phyloP scores from a whole-genome alignment of 2,329 filamentous ascomycete genomes.

The Cladosporium sp. region DNA sequence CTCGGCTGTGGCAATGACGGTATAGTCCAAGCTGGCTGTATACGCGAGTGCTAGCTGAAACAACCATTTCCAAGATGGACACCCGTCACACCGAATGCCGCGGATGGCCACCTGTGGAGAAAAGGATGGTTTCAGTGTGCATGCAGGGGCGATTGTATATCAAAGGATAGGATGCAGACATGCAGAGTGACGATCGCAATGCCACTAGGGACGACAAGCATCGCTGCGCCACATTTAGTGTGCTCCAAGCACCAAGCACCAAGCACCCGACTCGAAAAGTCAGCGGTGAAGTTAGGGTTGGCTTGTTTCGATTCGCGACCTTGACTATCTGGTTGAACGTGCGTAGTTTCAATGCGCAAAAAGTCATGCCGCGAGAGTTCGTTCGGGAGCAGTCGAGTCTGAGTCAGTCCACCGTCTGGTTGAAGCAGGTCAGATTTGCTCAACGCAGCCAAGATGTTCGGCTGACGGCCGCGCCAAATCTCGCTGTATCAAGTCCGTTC shows the following conservation, averaged over 20 bases:
- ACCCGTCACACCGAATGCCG: background rate
- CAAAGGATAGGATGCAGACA: background rate
- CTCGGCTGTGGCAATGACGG: background rate
- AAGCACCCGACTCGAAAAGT: no score
- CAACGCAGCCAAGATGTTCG: background rate
- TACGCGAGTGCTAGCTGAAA: slow-evolving; percentile 7
- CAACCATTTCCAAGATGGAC: background rate
- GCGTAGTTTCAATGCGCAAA: background rate
- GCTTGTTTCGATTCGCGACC: background rate
- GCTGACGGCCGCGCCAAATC: no score
- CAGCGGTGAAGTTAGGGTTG: slow-evolving; percentile 5
- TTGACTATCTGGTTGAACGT: background rate
- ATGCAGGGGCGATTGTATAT: background rate
- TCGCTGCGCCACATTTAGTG: slow-evolving; percentile 9
- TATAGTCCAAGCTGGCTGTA: background rate
- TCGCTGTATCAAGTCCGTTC: no score
- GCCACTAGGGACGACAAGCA: background rate
- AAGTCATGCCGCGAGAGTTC: background rate
- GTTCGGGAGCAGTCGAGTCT: background rate
- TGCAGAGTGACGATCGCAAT: background rate
- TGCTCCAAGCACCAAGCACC: background rate
- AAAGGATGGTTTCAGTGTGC: background rate
- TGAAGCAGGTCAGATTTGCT: background rate
- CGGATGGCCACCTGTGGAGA: slow-evolving; percentile 1
- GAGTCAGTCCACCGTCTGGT: background rate